Evolutionary conservation across 495 filamentous ascomycete species (phyloP), one percentile per base, ranked within the genome.

Genomic region (Pyrenula aspistea): DNA sequence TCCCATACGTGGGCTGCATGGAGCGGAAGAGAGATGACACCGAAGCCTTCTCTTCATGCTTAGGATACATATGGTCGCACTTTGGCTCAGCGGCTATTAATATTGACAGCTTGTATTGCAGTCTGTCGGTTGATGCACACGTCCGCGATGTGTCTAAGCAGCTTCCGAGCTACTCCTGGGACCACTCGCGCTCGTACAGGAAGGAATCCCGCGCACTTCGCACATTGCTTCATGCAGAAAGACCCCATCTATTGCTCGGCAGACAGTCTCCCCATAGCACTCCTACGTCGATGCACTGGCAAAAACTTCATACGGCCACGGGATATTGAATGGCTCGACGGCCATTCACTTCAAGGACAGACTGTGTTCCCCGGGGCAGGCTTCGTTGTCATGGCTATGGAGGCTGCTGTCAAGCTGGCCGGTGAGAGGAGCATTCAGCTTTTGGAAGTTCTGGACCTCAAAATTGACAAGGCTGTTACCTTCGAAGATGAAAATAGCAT

Each of bases 131-230:
- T 48, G 10, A 49, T 0, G n/a, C 70, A 1, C 48, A 65, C 21
- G 61, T 69, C 42, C 61, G 54, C 0, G 59, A 54, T 10, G 50
- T 70, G 15, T 71, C 69, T 51, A 52, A 52, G 8, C 70, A 77
- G 49, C 61, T 79, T 2, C 77, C 77, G 47, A 65, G 63, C 2
- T 81, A 81, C 61, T 65, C 68, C 22, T 79, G 70, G 70, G 68
- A 75, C 22, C 50, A 52, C 22, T 52, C 50, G 50, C n/a, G 50
- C 8, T 52, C 57, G 15, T 62, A 65, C 22, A 57, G 72, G 25
- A 63, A 67, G 25, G 71, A 74, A 50, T 66, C 62, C 50, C 74
- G 81, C 25, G 72, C 79, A 62, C 73, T 71, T 0, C 63, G 71
- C n/a, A 65, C 76, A 42, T 42, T 42, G 31, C 31, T 42, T 15